A percentile compares a stretch with the other conserved stretches of the same genome.
These are phyloP conservation scores for Adansonia rubrostipa DNA, from an alignment of 441 rosid genomes.

Conservation along the genomic window DNA sequence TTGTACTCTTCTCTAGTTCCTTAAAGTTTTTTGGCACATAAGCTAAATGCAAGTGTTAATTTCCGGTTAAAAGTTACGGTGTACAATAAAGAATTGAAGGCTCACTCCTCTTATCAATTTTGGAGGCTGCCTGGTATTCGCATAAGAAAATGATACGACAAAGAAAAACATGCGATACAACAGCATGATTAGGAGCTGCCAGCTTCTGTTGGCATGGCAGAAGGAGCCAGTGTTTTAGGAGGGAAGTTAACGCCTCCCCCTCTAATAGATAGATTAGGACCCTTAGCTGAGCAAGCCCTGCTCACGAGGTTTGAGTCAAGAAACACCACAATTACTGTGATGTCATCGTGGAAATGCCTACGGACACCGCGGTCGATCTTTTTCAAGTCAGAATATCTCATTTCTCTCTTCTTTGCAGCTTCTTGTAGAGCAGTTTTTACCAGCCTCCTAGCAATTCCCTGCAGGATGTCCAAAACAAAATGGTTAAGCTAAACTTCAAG, in stretches of 20 bases:
- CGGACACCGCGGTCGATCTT: constrained; percentile 94
- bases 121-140: constrained; percentile 56
- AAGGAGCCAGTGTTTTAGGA: constrained; percentile 60
- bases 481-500: neutral
- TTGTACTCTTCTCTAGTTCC: constrained; percentile 40
- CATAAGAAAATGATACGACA: constrained; percentile 43
- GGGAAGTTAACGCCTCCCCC: constrained; percentile 73
- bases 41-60: constrained; percentile 50
- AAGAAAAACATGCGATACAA: constrained; percentile 28
- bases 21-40: constrained; percentile 24
- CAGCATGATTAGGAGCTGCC: constrained; percentile 37
- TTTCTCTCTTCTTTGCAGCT: constrained; percentile 85
- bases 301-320: constrained; percentile 69
- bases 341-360: constrained; percentile 96
- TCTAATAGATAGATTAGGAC: constrained; percentile 61
- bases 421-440: constrained; percentile 82
- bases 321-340: constrained; percentile 82
- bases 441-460: constrained; percentile 91
- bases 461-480: constrained; percentile 29
- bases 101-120: constrained; percentile 37
- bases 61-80: constrained; percentile 51
- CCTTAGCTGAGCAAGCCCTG: constrained; percentile 51
- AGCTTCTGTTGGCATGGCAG: constrained; percentile 51
- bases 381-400: constrained; percentile 96
- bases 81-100: constrained; percentile 63